Evolutionary conservation across 805 yeast species (phyloP).

Genomic region (Spathaspora arborariae): DNA sequence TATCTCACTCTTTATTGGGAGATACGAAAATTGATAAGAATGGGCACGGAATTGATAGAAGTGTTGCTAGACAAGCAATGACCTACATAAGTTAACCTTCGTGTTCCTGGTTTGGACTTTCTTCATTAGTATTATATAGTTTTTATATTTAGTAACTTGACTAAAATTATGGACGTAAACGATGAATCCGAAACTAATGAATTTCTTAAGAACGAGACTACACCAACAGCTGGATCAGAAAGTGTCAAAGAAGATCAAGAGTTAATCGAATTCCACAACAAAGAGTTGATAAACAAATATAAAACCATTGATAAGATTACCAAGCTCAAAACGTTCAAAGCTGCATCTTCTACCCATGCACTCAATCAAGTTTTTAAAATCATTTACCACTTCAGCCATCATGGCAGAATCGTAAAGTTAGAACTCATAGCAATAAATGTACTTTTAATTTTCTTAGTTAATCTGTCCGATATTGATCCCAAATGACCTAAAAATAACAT

Average conservation of each 20-base stretch:
- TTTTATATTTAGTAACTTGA: conserved; percentile 37
- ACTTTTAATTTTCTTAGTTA: conserved; percentile 35
- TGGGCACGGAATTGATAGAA: conserved; percentile 27
- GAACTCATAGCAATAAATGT: conserved; percentile 40
- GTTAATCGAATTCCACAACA: conserved; percentile 29
- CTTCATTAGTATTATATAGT: conserved; percentile 39
- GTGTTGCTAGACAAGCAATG: conserved; percentile 11
- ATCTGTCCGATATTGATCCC: conserved; percentile 19
- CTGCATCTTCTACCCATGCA: conserved; percentile 9
- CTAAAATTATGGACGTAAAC: conserved; percentile 24
- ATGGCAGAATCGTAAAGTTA: conserved; percentile 20
- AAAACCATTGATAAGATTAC: conserved; percentile 17
- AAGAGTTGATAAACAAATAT: conserved; percentile 22
- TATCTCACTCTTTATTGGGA: conserved; percentile 40
- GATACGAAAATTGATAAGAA: conserved; percentile 30
- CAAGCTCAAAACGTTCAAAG: conserved; percentile 15
- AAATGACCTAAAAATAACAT: conserved; percentile 8
- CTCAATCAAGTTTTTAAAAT: conserved; percentile 27
- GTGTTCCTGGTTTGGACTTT: conserved; percentile 5
- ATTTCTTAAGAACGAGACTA: conserved; percentile 35
- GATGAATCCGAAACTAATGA: conserved; percentile 20
- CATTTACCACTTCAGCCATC: conserved; percentile 29
- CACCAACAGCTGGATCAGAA: conserved; percentile 22
- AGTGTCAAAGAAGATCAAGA: conserved; percentile 18
- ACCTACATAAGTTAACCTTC: conserved; percentile 2